Evolutionary conservation across 371 early-diverging fungal genomes (phyloP).

Genomic region (Mortierella sp.): DNA sequence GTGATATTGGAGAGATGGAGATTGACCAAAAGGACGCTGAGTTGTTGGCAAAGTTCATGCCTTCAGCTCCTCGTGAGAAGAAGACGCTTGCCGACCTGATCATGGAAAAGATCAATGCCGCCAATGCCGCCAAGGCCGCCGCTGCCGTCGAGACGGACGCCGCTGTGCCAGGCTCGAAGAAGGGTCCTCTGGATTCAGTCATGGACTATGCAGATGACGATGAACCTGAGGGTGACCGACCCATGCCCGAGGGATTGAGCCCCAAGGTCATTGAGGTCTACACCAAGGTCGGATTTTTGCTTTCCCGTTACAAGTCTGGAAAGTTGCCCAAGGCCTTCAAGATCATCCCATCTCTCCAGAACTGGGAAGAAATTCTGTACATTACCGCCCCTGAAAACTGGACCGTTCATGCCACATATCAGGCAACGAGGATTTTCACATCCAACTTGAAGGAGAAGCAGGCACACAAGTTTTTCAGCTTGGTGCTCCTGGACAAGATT

Average conservation of each 20-base stretch:
- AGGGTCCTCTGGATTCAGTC: conserved; percentile 30
- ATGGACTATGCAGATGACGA: conserved; percentile 52
- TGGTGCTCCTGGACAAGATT: conserved; percentile 90
- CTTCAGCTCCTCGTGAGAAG: conserved; percentile 81
- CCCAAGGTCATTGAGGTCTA: conserved; percentile 96
- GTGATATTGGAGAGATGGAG: conserved; percentile 57
- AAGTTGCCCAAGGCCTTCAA: conserved; percentile 98
- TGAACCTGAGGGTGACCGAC: conserved; percentile 50
- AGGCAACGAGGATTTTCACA: conserved; percentile 96
- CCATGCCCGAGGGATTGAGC: conserved; percentile 71
- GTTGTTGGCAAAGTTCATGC: conserved; percentile 89
- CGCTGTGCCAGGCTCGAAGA: conserved; percentile 40
- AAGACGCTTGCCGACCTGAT: conserved; percentile 93
- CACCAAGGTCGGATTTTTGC: conserved; percentile 92
- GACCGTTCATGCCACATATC: conserved; percentile 96
- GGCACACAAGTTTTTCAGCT: conserved; percentile 91
- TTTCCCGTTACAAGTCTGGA: conserved; percentile 95
- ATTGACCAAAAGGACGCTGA: conserved; percentile 81
- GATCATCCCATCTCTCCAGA: conserved; percentile 92
- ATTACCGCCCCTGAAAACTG: conserved; percentile 92
- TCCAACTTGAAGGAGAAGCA: conserved; percentile 93
- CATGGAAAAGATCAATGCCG: conserved; percentile 91
- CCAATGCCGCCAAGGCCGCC: conserved; percentile 61
- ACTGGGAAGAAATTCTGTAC: conserved; percentile 97
- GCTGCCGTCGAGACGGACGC: conserved; percentile 34